These are phyloP conservation scores for Stenogyne calaminthoides DNA, from an alignment of 305 asterid genomes.

Conservation along the genomic window DNA sequence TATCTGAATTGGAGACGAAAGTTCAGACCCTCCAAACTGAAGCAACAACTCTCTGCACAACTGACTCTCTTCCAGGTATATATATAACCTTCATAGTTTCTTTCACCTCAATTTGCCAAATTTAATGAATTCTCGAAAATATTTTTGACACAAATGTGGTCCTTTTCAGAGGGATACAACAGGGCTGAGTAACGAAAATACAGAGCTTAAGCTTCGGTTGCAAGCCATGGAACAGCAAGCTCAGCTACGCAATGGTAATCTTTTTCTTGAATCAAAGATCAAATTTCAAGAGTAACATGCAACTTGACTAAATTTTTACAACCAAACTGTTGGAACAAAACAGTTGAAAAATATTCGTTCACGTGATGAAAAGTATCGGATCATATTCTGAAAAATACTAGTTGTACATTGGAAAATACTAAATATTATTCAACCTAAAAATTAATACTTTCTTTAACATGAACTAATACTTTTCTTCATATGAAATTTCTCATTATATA, in stretches of 20 bases:
- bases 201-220: constrained; percentile 87
- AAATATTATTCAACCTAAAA: too few species aligned
- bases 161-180: constrained; percentile 78
- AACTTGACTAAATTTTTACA: too few species aligned
- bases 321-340: too few species aligned
- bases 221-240: constrained; percentile 99
- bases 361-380: too few species aligned
- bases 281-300: too few species aligned
- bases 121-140: background rate
- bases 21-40: constrained; percentile 95
- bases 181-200: constrained; percentile 73
- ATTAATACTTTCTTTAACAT: too few species aligned
- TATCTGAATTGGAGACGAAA: constrained; percentile 86
- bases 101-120: background rate
- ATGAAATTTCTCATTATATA: too few species aligned
- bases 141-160: constrained; percentile 8
- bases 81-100: background rate
- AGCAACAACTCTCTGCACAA: constrained; percentile 90
- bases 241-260: constrained; percentile 75
- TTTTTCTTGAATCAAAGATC: too few species aligned
- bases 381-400: too few species aligned
- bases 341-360: too few species aligned
- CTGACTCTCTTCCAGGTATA: constrained; percentile 81
- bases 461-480: too few species aligned
- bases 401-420: too few species aligned